Evolutionary conservation across 805 yeast genomes (phyloP).

Genomic region (Ogataea thermomethanolica): DNA sequence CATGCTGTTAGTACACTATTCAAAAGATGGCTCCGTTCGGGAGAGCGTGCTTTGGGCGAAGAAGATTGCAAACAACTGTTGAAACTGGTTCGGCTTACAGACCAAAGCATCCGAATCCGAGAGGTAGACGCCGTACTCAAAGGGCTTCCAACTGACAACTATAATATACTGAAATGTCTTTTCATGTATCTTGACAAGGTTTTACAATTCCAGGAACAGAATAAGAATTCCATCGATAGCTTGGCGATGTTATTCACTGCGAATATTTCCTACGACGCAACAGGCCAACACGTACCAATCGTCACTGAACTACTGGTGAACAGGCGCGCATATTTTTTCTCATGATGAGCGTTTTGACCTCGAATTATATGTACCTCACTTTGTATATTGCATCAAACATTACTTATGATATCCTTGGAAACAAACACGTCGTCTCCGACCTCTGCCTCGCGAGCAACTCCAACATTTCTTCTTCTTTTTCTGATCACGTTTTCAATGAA

Average conservation of each 20-base stretch:
- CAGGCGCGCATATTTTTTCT: slow-evolving; percentile 12
- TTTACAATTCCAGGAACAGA: slow-evolving; percentile 49
- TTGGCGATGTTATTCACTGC: slow-evolving; percentile 32
- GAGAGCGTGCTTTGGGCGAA: slow-evolving; percentile 11
- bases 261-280: slow-evolving; percentile 18
- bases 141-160: slow-evolving; percentile 50
- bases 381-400: slow-evolving; percentile 2
- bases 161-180: slow-evolving; percentile 54
- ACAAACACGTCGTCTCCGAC: slow-evolving; percentile 30
- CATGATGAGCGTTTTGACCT: slow-evolving; percentile 1
- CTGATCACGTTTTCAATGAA: slow-evolving; percentile 90
- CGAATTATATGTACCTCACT: slow-evolving; percentile 2
- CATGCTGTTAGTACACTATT: slow-evolving; percentile 80
- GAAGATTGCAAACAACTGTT: slow-evolving; percentile 19
- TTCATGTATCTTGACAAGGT: slow-evolving; percentile 61
- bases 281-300: slow-evolving; percentile 17
- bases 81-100: slow-evolving; percentile 45
- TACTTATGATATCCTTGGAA: slow-evolving; percentile 21
- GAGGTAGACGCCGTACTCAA: slow-evolving; percentile 22
- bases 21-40: slow-evolving; percentile 71
- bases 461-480: slow-evolving; percentile 55
- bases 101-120: slow-evolving; percentile 39
- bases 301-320: slow-evolving; percentile 14
- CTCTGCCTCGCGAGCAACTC: slow-evolving; percentile 32
- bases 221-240: slow-evolving; percentile 78